Conservation (phyloP, 1,284 basidiomycete genomes). For the Ceratorhiza oryzae-sativae region DNA sequence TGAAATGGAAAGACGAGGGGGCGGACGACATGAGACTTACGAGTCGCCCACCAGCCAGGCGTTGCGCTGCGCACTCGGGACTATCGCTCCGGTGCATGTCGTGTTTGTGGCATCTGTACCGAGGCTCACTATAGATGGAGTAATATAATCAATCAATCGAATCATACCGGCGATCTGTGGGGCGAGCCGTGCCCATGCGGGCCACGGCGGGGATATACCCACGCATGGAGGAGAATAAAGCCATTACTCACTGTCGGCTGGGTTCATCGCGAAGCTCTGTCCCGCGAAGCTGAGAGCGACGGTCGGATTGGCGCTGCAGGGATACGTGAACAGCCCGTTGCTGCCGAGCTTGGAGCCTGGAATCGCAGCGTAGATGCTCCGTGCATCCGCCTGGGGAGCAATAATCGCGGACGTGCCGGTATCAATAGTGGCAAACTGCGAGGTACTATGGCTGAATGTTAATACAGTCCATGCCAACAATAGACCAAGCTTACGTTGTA, state of each 20-base stretch:
- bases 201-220: neutral
- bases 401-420: slow-evolving; percentile 62
- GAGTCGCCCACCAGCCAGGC: slow-evolving; percentile 35
- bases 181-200: neutral
- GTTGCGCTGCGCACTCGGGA: slow-evolving; percentile 31
- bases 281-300: slow-evolving; percentile 76
- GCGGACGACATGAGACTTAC: slow-evolving; percentile 8
- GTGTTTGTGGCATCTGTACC: slow-evolving; percentile 27
- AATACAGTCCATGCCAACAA: neutral
- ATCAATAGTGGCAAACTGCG: slow-evolving; percentile 32
- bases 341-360: slow-evolving; percentile 60
- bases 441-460: neutral
- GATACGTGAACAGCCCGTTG: slow-evolving; percentile 74
- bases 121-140: slow-evolving; percentile 16
- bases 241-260: slow-evolving; percentile 45
- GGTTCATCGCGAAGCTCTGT: slow-evolving; percentile 67
- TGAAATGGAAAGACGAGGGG: neutral
- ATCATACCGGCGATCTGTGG: neutral
- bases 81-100: slow-evolving; percentile 30
- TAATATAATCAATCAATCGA: neutral
- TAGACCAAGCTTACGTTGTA: neutral
- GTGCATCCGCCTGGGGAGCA: slow-evolving; percentile 65
- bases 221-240: slow-evolving; percentile 5
- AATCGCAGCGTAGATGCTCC: slow-evolving; percentile 65
- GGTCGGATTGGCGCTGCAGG: slow-evolving; percentile 71